Base-by-base conservation (phyloP, 1,284 basidiomycete genomes). In the Neolentinus lepideus region DNA sequence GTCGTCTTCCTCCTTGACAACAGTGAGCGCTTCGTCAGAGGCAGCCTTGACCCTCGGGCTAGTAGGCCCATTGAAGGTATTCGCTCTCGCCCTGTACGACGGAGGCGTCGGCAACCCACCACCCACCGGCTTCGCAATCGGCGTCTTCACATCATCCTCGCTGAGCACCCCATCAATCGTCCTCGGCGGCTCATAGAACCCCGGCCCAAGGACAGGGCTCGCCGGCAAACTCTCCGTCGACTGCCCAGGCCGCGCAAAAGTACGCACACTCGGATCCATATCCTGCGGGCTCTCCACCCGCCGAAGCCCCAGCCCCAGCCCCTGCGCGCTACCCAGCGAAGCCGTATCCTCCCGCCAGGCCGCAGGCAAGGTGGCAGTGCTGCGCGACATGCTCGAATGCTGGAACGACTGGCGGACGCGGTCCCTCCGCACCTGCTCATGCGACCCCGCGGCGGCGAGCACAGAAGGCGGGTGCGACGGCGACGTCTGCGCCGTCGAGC, bases 161-260 rank as follows among this genome's bases (percentile, higher is more conserved):
- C 10, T n/a, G 26, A 29, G n/a, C 12, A 25, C 21, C 24, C 22
- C 36, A 50, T 51, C 38, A 35, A 29, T 22, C 11, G 10, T 31
- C 25, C 38, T n/a, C 21, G 57, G 43, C 21, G 33, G 52, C 38
- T 35, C 35, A 26, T 24, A 38, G 27, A 50, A 50, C 47, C 8
- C 38, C 4, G 52, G 52, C 9, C 52, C 51, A 29, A 64, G 56
- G 3, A 58, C 58, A 22, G 66, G 66, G 19, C 68, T 64, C 8
- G 65, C 62, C 9, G 83, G 83, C 16, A 85, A 71, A 33, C 80
- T 83, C 64, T 88, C 86, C 14, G 86, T 88, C 33, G 83, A 85
- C 57, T 80, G 79, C 38, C 77, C 83, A 12, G 88, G 84, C 51
- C 88, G 79, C 16, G 83, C 85, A 69, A 90, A 86, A 19, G 72